These are phyloP conservation scores for Niveomyces coronatus DNA, from an alignment of 2,329 filamentous ascomycete genomes.

Conservation along the genomic window DNA sequence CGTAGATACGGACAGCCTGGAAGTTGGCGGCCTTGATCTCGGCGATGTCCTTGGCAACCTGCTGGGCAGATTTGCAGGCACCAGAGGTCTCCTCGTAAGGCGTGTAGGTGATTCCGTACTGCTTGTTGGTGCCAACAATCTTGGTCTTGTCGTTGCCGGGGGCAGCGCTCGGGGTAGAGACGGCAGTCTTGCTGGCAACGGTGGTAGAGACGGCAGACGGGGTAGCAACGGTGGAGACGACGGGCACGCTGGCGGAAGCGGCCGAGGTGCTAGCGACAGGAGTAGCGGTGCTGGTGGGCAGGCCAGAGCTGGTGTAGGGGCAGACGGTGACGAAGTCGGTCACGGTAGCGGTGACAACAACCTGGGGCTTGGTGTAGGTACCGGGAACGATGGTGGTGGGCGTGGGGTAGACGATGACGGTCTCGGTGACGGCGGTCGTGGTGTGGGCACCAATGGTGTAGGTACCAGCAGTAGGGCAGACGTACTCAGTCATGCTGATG, in stretches of 20 bases:
- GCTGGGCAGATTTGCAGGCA: slow-evolving; percentile 52
- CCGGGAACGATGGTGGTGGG: slow-evolving; percentile 56
- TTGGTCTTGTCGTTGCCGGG: slow-evolving; percentile 3
- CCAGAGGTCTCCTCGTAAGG: slow-evolving; percentile 51
- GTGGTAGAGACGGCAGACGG: slow-evolving; percentile 7
- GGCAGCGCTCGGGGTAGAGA: slow-evolving; percentile 19
- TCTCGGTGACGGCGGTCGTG: slow-evolving; percentile 45
- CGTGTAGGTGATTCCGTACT: slow-evolving; percentile 73
- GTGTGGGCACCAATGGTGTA: slow-evolving; percentile 65
- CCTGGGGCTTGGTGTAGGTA: slow-evolving; percentile 60
- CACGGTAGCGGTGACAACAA: slow-evolving; percentile 57
- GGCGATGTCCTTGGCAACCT: slow-evolving; percentile 50
- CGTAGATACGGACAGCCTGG: slow-evolving; percentile 71
- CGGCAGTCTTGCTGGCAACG: slow-evolving; percentile 9
- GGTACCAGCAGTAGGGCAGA: slow-evolving; percentile 63
- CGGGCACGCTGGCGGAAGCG: slow-evolving; percentile 14
- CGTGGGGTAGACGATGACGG: slow-evolving; percentile 53
- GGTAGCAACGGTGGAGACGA: slow-evolving; percentile 15
- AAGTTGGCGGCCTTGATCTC: slow-evolving; percentile 57
- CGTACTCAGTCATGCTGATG: slow-evolving; percentile 59
- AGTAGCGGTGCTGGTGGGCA: slow-evolving; percentile 21
- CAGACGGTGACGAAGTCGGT: slow-evolving; percentile 61
- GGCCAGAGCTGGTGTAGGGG: slow-evolving; percentile 46
- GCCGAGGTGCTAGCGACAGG: slow-evolving; percentile 14
- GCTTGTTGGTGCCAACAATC: slow-evolving; percentile 34